phyloP scores from a whole-genome alignment of 345 rosid species.

The Eucalyptus sideroxylon region DNA sequence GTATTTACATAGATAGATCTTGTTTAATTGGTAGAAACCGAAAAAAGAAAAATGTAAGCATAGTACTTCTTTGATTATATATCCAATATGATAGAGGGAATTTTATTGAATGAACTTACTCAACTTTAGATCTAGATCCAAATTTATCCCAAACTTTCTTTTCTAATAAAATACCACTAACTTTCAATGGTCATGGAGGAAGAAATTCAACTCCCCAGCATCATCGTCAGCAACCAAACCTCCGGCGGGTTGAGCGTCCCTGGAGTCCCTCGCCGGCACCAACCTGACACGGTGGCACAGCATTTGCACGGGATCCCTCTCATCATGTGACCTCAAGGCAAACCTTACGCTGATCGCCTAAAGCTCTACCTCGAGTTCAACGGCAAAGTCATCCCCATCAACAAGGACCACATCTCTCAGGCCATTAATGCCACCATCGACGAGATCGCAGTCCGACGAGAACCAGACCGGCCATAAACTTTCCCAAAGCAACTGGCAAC shows the following conservation, averaged over 20 bases:
- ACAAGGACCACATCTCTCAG: too few relatives aligned
- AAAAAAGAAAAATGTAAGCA: background rate
- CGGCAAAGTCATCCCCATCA: too few relatives aligned
- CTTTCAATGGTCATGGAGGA: background rate
- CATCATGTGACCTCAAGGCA: too few relatives aligned
- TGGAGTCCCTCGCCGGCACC: too few relatives aligned
- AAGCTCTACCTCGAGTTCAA: too few relatives aligned
- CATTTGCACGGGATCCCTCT: too few relatives aligned
- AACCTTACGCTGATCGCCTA: too few relatives aligned
- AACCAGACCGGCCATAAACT: too few relatives aligned
- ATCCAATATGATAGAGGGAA: background rate
- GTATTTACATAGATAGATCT: background rate
- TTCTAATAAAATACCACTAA: background rate
- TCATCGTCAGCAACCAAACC: background rate
- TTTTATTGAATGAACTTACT: background rate
- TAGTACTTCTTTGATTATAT: background rate
- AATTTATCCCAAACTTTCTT: background rate
- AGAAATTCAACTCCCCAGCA: background rate
- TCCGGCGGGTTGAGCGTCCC: too few relatives aligned
- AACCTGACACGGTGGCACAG: too few relatives aligned
- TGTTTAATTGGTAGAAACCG: background rate
- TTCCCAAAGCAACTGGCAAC: too few relatives aligned
- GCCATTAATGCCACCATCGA: background rate
- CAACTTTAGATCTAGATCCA: background rate
- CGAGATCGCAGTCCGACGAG: too few relatives aligned